phyloP scores from a whole-genome alignment of 2,329 filamentous ascomycete species.

The Fusarium sp. region DNA sequence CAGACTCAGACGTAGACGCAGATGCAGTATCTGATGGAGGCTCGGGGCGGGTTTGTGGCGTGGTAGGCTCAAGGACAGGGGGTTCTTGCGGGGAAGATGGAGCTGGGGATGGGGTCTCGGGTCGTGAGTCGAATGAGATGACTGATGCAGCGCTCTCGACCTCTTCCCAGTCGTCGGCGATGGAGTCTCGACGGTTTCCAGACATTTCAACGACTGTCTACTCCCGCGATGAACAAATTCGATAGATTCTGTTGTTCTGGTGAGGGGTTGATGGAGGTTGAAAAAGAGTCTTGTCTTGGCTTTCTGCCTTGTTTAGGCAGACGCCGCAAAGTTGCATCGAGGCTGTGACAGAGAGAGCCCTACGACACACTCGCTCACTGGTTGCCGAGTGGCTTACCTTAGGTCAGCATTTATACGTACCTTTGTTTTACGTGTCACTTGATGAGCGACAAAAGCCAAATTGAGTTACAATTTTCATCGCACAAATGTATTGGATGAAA shows the following conservation, averaged over 20 bases:
- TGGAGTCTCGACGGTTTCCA: conserved; percentile 3
- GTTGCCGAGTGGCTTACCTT: conserved; percentile 7
- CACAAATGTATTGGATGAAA: neutral
- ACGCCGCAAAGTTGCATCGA: conserved; percentile 1
- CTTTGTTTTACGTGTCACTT: neutral
- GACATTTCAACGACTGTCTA: conserved; percentile 10
- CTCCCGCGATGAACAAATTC: too few relatives aligned
- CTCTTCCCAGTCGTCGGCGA: conserved; percentile 45
- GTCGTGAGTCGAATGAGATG: conserved; percentile 26
- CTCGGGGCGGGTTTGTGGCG: neutral
- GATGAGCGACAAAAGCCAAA: neutral
- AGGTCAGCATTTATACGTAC: conserved; percentile 13
- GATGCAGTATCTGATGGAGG: neutral
- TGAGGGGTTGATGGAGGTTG: neutral
- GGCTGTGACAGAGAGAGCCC: neutral
- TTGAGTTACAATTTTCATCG: neutral
- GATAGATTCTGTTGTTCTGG: neutral
- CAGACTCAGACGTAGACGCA: too few relatives aligned
- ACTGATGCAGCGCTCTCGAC: conserved; percentile 38
- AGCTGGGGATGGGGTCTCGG: conserved; percentile 6
- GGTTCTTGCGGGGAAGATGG: neutral
- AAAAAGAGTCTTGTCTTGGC: neutral
- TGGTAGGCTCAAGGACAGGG: neutral
- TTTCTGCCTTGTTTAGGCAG: conserved; percentile 32
- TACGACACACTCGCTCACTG: neutral